Evolutionary conservation across 495 filamentous ascomycete genomes (phyloP), one percentile per base, ranked within the genome.

Genomic region (Neurospora tetrasperma): DNA sequence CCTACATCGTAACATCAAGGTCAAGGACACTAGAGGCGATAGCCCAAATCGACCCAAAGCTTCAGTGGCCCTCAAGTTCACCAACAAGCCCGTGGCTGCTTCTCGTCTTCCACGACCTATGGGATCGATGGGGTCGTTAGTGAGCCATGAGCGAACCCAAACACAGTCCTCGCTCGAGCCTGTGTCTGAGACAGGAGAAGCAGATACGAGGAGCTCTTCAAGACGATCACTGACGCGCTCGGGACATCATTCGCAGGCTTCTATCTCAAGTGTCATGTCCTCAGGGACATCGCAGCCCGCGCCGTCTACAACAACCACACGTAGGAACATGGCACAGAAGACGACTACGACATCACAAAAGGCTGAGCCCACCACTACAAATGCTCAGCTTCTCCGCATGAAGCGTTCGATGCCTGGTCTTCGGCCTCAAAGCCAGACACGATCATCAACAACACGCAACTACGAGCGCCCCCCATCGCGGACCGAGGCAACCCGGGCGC

Each of bases 1-100:
- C 11, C 82, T 97, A n/a, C 96, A 99, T 79, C 94, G 93, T 69
- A 98, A 99, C 76, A 87, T 99, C 73, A 95, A 95, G 80, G 88
- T 94, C 77, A 97, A 94, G 77, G 86, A 88, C 74, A 81, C 85
- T 73, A 85, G 88, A 66, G 87, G 90, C 74, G 83, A 85, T 62
- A 94, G 90, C 76, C 91, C 91, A 70, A 82, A 80, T 20, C 84
- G 86, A 62, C 87, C 90, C 69, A 91, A 93, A 75, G 88, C 93
- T 9, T 89, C 93, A 12, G 93, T 94, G 44, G 94, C 94, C 16
- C 82, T 98, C 71, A 97, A 93, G 23, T 98, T 98, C 82, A 97
- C 93, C 41, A 92, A 90, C 80, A 96, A 94, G 77, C 79, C 83
- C 23, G 72, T 79, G 44, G 75, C 82, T 69, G 73, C 70, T 68